Evolutionary conservation across 2,329 filamentous ascomycete species (phyloP).

Genomic region (Neonectria neomacrospora): DNA sequence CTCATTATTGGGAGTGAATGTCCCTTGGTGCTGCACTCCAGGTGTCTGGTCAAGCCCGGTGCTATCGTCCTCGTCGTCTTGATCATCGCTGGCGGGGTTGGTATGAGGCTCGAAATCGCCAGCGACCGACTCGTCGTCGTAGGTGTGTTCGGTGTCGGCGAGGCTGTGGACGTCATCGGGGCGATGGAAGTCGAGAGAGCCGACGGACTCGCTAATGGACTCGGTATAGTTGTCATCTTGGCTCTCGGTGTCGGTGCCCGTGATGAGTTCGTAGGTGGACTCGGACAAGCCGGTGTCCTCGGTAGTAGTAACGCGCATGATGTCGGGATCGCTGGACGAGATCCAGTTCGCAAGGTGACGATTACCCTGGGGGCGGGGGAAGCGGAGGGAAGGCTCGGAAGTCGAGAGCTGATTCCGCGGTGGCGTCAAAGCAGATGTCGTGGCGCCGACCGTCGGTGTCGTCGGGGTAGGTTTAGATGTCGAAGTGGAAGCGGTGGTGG

Average conservation of each 20-base stretch:
- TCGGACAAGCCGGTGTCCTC: slow-evolving; percentile 65
- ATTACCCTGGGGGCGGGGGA: slow-evolving; percentile 66
- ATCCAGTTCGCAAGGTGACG: slow-evolving; percentile 69
- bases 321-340: slow-evolving; percentile 66
- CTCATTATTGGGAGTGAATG: slow-evolving; percentile 26
- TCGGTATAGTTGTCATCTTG: slow-evolving; percentile 61
- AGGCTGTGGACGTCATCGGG: slow-evolving; percentile 65
- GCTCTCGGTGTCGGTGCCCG: slow-evolving; percentile 63
- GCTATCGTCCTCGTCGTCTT: slow-evolving; percentile 28
- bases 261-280: slow-evolving; percentile 68
- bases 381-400: slow-evolving; percentile 64
- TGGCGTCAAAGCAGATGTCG: slow-evolving; percentile 4
- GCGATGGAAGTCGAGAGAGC: slow-evolving; percentile 60
- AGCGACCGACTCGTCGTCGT: slow-evolving; percentile 54
- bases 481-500: slow-evolving; percentile 20
- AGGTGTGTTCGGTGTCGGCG: slow-evolving; percentile 60
- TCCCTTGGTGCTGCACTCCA: slow-evolving; percentile 29
- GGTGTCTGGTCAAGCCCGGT: slow-evolving; percentile 21
- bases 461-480: slow-evolving; percentile 25
- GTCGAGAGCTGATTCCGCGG: slow-evolving; percentile 45
- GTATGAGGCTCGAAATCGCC: slow-evolving; percentile 47
- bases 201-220: slow-evolving; percentile 61
- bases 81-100: slow-evolving; percentile 18
- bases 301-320: slow-evolving; percentile 60
- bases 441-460: slow-evolving; percentile 30